Evolutionary conservation across 495 filamentous ascomycete species (phyloP).

Genomic region (Penicillium chermesinum): DNA sequence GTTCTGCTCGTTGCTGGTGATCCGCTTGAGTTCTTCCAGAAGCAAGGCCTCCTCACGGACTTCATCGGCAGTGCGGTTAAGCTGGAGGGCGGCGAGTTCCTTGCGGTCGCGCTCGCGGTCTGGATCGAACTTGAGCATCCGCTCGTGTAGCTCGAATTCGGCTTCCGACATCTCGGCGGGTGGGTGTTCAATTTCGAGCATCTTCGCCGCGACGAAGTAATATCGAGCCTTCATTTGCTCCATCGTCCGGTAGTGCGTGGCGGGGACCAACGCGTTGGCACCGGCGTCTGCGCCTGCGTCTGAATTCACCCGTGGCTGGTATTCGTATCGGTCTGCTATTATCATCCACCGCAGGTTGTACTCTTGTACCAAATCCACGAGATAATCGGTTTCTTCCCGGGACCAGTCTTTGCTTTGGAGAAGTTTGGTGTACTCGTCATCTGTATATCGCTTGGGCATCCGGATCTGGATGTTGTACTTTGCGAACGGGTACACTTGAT

Average conservation of each 20-base stretch:
- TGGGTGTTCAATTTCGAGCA: constrained; percentile 79
- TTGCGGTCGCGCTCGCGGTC: constrained; percentile 72
- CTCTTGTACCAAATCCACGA: constrained; percentile 65
- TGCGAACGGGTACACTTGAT: constrained; percentile 50
- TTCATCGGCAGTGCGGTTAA: constrained; percentile 78
- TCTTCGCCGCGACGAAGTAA: constrained; percentile 76
- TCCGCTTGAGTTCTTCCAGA: constrained; percentile 82
- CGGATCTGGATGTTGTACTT: constrained; percentile 80
- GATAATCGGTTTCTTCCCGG: constrained; percentile 87
- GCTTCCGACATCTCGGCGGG: constrained; percentile 76
- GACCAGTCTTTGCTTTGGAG: constrained; percentile 75
- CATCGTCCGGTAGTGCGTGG: constrained; percentile 55
- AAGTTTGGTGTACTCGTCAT: constrained; percentile 76
- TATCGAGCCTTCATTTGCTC: constrained; percentile 91
- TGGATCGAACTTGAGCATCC: constrained; percentile 79
- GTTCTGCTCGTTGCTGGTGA: constrained; percentile 71
- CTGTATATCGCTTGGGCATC: constrained; percentile 66
- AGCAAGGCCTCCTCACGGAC: constrained; percentile 86
- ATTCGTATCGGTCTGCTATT: constrained; percentile 93
- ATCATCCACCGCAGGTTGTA: constrained; percentile 85
- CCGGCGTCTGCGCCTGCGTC: constrained; percentile 35
- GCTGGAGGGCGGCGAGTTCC: constrained; percentile 70
- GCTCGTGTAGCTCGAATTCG: constrained; percentile 75
- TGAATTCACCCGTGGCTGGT: constrained; percentile 44
- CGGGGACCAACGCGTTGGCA: constrained; percentile 35